phyloP scores from a whole-genome alignment of 768 basidiomycete genomes.

The Dictyophora rubrovolvata region DNA sequence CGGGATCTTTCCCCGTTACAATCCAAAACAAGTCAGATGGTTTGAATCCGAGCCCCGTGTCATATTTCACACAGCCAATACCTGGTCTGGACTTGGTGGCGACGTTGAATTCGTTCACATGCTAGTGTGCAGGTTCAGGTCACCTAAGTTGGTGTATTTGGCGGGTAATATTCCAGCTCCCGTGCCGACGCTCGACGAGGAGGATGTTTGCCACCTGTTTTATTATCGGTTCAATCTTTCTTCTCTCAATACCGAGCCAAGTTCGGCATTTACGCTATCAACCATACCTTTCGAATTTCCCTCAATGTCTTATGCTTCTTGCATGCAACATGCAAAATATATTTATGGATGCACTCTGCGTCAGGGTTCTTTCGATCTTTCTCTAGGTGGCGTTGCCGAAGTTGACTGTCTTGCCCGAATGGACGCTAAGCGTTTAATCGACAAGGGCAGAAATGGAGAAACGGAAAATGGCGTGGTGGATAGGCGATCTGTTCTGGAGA shows the following conservation, averaged over 20 bases:
- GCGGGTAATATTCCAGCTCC: slow-evolving; percentile 22
- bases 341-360: slow-evolving; percentile 30
- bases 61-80: slow-evolving; percentile 31
- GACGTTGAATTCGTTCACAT: slow-evolving; percentile 19
- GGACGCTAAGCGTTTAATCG: slow-evolving; percentile 20
- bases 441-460: slow-evolving; percentile 17
- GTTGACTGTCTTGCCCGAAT: slow-evolving; percentile 30
- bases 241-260: slow-evolving; percentile 1
- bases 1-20: slow-evolving; percentile 24
- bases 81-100: slow-evolving; percentile 21
- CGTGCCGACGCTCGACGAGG: slow-evolving; percentile 11
- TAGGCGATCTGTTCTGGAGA: slow-evolving; percentile 7
- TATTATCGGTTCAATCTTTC: slow-evolving; percentile 24
- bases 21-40: slow-evolving; percentile 13
- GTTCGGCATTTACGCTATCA: slow-evolving; percentile 24
- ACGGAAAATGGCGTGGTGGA: slow-evolving; percentile 13
- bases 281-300: slow-evolving; percentile 31
- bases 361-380: slow-evolving; percentile 24
- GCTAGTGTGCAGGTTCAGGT: slow-evolving; percentile 25
- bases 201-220: slow-evolving; percentile 24
- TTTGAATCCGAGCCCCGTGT: slow-evolving; percentile 20
- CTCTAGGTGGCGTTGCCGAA: slow-evolving; percentile 27
- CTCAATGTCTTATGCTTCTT: slow-evolving; percentile 16
- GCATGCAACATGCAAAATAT: slow-evolving; percentile 22
- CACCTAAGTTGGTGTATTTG: slow-evolving; percentile 27